Base-by-base conservation (phyloP, 768 basidiomycete species). In the Lentinula guzmanii region DNA sequence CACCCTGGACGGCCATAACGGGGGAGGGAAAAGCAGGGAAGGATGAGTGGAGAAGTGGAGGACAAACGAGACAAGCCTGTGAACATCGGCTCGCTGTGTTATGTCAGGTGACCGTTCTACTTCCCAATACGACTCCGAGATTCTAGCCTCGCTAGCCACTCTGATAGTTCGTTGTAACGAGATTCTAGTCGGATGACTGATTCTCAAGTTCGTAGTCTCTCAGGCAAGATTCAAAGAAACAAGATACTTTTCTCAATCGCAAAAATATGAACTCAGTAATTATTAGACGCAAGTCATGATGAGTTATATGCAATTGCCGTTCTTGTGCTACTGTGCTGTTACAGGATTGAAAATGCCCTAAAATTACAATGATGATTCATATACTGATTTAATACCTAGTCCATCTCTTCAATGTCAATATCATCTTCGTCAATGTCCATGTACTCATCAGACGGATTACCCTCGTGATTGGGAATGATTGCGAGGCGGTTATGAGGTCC, bases 381-480 rank as follows among this genome's bases (percentile, higher is more conserved):
- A 15, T 28, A 33, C 5, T 28, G 10, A 52, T 5, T 4, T 5
- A 10, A 33, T 33, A 5, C 11, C 65, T 73, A 79, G 58, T 82
- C 79, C 82, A 90, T 83, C 67, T 87, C 88, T 69, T 91, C 90
- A 52, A 92, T 84, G 53, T 90, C 80, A 64, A 84, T 78, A 62
- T 83, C 83, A 57, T 81, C 75, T 58, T 80, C 79, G 46, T 83
- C 81, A 35, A 82, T 75, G 65, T 93, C 89, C 71, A 91, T 79
- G 52, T 81, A 77, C 74, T 83, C 80, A 2, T 84, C 84, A 3
- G 69, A 73, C 15, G 70, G 74, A 6, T 66, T 70, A 39, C 80
- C 81, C 67, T 87, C 84, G 70, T 98, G 96, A 71, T 98, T 98
- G 10, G 94, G 89, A 31, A 89, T 68, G 55, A 96, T 84, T 34